A percentile compares a stretch with the other conserved stretches of the same genome.
phyloP scores from a whole-genome alignment of 257 asterid genomes.

The Hygrophila difformis region DNA sequence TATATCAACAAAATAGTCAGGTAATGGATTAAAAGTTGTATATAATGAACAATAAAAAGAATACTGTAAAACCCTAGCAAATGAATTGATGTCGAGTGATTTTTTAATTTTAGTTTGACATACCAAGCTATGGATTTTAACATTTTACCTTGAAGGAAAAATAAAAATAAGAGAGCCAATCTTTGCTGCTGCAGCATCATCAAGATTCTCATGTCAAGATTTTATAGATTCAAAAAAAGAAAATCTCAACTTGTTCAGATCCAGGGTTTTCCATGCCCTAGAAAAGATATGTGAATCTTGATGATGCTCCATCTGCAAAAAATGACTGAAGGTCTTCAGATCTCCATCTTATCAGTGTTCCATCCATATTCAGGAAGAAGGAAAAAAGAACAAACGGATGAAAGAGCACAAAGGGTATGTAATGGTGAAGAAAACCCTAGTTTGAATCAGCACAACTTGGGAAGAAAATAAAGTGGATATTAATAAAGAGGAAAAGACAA shows the following conservation, averaged over 20 bases:
- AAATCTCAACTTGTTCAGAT: background rate
- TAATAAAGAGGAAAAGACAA: too few species aligned
- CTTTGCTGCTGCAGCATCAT: constrained; percentile 78
- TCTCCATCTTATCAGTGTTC: too few species aligned
- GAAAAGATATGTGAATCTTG: constrained; percentile 53
- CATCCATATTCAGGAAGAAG: background rate
- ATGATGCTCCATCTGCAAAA: constrained; percentile 61
- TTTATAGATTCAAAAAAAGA: constrained; percentile 1
- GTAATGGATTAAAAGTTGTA: too few species aligned
- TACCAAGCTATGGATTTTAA: background rate
- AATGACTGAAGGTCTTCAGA: constrained; percentile 23
- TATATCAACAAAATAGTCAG: background rate
- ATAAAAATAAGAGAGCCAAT: constrained; percentile 22
- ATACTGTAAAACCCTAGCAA: too few species aligned
- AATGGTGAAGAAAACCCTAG: background rate
- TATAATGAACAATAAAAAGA: too few species aligned
- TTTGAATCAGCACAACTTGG: background rate
- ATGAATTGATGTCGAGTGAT: too few species aligned
- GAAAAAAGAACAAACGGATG: background rate
- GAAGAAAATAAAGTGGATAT: too few species aligned
- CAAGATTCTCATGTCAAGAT: constrained; percentile 48
- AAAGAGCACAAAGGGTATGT: too few species aligned
- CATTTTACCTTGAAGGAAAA: background rate
- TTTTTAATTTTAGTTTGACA: background rate
- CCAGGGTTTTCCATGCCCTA: background rate